Base-by-base conservation (phyloP, 2,329 filamentous ascomycete genomes). In the Colletotrichum theobromicola region DNA sequence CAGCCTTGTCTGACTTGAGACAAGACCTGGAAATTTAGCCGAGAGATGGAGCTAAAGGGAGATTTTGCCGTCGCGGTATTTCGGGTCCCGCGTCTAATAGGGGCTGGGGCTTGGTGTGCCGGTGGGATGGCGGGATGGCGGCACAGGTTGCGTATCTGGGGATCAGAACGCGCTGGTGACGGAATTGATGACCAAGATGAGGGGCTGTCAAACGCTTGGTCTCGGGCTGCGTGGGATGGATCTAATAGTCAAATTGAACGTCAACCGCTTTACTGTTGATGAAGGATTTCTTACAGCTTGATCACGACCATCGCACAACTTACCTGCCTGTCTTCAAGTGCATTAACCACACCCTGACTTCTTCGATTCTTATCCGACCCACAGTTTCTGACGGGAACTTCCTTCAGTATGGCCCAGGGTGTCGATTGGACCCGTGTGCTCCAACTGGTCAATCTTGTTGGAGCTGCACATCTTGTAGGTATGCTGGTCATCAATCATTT, bases 41-140 rank as follows among this genome's bases (percentile, higher is more conserved):
- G 32, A 26, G 60, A 35, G 16, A 37, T 16, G 32, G 28, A n/a
- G 60, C 60, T 53, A 35, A 28, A 50, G 21, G 21, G 42, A 50
- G 37, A 30, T 50, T 13, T 34, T 16, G 32, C 60, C n/a, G 10
- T 21, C 58, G 28, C 42, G 42, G 30, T 28, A 12, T 64, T 26
- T 50, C 61, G 61, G 61, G 35, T 64, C 42, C 26, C 42, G 13
- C 13, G 24, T 28, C n/a, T 26, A 24, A n/a, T 46, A 28, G 6
- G 7, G n/a, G 12, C 16, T 32, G 67, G 24, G 24, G 30, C 46
- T 28, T 67, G 13, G 50, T 55, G 37, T 70, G 67, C 67, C 53
- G 61, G 71, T 74, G 67, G 67, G 67, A 74, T 71, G 37, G 71
- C 65, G 61, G 67, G 67, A 74, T 71, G 28, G 15, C 24, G 35